phyloP scores from a whole-genome alignment of 1,284 basidiomycete genomes.

The Coriolopsis trogii region DNA sequence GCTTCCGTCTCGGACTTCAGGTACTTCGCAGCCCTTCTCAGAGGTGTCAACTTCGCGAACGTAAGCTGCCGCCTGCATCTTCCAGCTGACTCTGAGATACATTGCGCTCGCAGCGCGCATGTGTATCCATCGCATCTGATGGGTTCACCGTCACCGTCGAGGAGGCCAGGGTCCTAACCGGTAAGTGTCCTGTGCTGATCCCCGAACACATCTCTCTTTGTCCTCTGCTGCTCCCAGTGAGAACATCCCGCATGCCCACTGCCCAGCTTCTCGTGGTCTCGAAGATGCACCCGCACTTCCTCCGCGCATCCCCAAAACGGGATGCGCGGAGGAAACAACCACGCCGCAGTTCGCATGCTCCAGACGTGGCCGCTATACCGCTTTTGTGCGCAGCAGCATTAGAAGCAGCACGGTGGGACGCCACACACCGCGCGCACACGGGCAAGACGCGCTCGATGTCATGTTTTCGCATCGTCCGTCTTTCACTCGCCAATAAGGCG shows the following conservation, averaged over 20 bases:
- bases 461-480: neutral
- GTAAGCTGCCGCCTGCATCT: conserved; percentile 42
- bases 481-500: neutral
- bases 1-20: conserved; percentile 81
- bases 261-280: conserved; percentile 9
- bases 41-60: conserved; percentile 78
- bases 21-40: conserved; percentile 72
- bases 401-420: too few species aligned
- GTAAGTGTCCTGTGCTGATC: conserved; percentile 42
- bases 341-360: neutral
- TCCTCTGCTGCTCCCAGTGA: too few species aligned
- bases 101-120: conserved; percentile 65
- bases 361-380: neutral
- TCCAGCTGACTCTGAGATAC: conserved; percentile 13
- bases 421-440: neutral
- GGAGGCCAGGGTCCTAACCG: conserved; percentile 78
- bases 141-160: conserved; percentile 89
- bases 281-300: conserved; percentile 7
- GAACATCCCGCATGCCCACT: conserved; percentile 4
- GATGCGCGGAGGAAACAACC: conserved; percentile 2
- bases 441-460: neutral
- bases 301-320: conserved; percentile 5
- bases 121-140: conserved; percentile 66
- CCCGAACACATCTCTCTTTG: neutral
- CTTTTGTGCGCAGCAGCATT: conserved; percentile 5